phyloP scores from a whole-genome alignment of 306 rosid species.

The Gleditsia sinensis region DNA sequence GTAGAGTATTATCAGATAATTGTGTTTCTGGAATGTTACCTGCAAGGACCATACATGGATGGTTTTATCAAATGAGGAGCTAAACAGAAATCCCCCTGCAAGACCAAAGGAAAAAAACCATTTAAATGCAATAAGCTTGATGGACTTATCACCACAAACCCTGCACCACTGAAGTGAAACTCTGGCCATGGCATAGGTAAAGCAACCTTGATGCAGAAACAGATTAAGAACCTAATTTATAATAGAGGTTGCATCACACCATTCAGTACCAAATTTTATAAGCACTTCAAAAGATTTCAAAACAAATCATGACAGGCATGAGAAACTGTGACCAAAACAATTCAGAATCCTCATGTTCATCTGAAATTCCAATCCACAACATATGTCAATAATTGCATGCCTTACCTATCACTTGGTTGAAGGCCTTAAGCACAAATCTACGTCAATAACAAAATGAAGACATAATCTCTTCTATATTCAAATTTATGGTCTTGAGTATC shows the following conservation, averaged over 20 bases:
- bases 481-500: slow-evolving; percentile 14
- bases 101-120: slow-evolving; percentile 29
- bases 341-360: slow-evolving; percentile 23
- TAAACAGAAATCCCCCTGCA: slow-evolving; percentile 80
- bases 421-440: slow-evolving; percentile 24
- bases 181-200: slow-evolving; percentile 13
- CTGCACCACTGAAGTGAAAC: slow-evolving; percentile 18
- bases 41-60: slow-evolving; percentile 86
- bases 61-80: slow-evolving; percentile 95
- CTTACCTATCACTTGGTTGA: slow-evolving; percentile 19
- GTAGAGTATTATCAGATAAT: slow-evolving; percentile 12
- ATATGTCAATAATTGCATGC: slow-evolving; percentile 27
- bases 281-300: slow-evolving; percentile 30
- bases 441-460: background rate
- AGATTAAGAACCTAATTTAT: slow-evolving; percentile 9
- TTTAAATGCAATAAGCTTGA: slow-evolving; percentile 35
- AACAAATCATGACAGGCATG: slow-evolving; percentile 1
- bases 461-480: background rate
- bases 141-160: background rate
- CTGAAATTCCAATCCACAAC: slow-evolving; percentile 19
- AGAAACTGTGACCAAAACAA: slow-evolving; percentile 29
- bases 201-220: slow-evolving; percentile 28
- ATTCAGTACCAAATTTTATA: slow-evolving; percentile 13
- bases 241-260: slow-evolving; percentile 5
- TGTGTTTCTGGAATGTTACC: slow-evolving; percentile 51